Conservation (phyloP, 2,329 filamentous ascomycete species). For the Aspergillus fischeri region DNA sequence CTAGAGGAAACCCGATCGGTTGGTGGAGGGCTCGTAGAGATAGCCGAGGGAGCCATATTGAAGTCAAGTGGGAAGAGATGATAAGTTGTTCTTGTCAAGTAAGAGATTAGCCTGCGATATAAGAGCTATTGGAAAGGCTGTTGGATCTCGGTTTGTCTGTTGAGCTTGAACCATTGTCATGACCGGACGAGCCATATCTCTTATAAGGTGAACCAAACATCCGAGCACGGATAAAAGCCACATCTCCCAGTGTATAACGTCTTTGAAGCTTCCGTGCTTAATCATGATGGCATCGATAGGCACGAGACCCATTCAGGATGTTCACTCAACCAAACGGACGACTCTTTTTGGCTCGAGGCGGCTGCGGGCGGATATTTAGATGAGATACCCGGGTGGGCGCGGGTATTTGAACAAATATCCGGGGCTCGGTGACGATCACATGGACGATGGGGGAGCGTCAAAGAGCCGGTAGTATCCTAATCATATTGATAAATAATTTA, state of each 20-base stretch:
- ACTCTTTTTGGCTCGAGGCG: constrained; percentile 9
- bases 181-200: neutral
- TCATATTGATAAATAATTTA: neutral
- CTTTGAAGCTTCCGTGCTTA: neutral
- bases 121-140: neutral
- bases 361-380: constrained; percentile 13
- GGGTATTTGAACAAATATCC: constrained; percentile 13
- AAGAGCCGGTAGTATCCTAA: neutral
- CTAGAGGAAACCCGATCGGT: constrained; percentile 15
- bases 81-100: neutral
- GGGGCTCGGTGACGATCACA: neutral
- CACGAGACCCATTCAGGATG: neutral
- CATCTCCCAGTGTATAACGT: neutral
- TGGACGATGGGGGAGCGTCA: neutral
- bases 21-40: constrained; percentile 24
- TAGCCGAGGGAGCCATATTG: constrained; percentile 31
- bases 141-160: neutral
- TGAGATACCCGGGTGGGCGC: constrained; percentile 5
- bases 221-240: neutral
- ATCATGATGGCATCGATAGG: neutral
- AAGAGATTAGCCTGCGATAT: neutral
- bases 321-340: neutral
- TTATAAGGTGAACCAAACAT: neutral
- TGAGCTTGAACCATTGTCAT: neutral
- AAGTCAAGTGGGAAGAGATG: neutral